Conservation (phyloP, 495 filamentous ascomycete species). For the Neurospora sp. region DNA sequence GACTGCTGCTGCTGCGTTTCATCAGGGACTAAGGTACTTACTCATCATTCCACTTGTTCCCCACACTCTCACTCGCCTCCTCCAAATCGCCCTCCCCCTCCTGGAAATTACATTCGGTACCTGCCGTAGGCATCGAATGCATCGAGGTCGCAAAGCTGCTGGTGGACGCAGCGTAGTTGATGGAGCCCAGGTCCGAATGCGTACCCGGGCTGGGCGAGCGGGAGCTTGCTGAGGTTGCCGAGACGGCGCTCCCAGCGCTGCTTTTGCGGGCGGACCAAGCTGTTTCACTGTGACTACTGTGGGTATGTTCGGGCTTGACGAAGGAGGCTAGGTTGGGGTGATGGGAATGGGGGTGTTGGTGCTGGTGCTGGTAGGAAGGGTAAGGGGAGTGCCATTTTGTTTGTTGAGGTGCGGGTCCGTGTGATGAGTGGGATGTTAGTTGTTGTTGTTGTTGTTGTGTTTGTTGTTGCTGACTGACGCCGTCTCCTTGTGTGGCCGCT, state of each 20-base stretch:
- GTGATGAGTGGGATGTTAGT: background rate
- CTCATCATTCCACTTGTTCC: slow-evolving; percentile 15
- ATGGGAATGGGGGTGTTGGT: background rate
- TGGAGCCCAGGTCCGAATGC: slow-evolving; percentile 11
- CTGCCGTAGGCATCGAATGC: background rate
- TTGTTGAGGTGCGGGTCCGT: background rate
- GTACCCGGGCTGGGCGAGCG: slow-evolving; percentile 12
- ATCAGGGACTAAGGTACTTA: background rate
- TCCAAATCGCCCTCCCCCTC: slow-evolving; percentile 8
- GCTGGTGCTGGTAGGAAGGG: background rate
- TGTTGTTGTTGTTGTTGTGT: background rate
- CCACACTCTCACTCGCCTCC: slow-evolving; percentile 1
- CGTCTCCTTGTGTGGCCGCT: background rate
- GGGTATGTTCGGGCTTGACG: background rate
- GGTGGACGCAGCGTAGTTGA: slow-evolving; percentile 10
- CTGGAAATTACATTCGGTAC: slow-evolving; percentile 9
- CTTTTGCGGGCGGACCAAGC: background rate
- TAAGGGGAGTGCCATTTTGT: background rate
- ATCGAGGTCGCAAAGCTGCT: slow-evolving; percentile 17
- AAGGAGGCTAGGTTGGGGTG: background rate
- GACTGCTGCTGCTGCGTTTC: too few species aligned
- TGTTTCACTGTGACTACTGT: background rate
- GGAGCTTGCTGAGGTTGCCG: slow-evolving; percentile 10
- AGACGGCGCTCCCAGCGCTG: background rate
- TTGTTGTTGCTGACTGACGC: background rate